These are phyloP conservation scores for Sporisorium scitamineum DNA, from an alignment of 1,284 basidiomycete species.

Conservation along the genomic window DNA sequence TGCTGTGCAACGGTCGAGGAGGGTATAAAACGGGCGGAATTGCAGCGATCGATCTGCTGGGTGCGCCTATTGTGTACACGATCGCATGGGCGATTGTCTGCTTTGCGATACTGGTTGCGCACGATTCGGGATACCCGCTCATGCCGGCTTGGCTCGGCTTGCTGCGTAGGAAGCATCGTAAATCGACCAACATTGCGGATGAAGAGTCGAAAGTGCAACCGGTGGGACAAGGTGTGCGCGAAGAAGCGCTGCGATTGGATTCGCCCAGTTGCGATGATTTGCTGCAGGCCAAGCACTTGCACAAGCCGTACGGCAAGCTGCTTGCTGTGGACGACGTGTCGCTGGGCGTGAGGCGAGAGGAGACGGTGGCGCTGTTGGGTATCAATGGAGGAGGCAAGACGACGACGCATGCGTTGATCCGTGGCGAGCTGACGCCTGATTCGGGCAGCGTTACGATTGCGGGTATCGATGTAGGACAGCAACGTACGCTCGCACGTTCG, in stretches of 20 bases:
- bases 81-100: constrained; percentile 75
- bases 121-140: constrained; percentile 73
- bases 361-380: constrained; percentile 80
- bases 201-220: constrained; percentile 25
- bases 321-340: constrained; percentile 80
- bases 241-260: constrained; percentile 74
- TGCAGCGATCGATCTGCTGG: constrained; percentile 74
- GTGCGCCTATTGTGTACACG: constrained; percentile 79
- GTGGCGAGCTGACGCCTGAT: constrained; percentile 36
- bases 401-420: constrained; percentile 70
- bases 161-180: constrained; percentile 5
- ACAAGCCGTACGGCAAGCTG: constrained; percentile 75
- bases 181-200: background rate
- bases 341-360: constrained; percentile 77
- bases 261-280: constrained; percentile 72
- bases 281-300: constrained; percentile 77
- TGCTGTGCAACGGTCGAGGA: constrained; percentile 77
- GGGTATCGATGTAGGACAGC: constrained; percentile 25
- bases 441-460: constrained; percentile 36
- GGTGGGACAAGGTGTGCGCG: constrained; percentile 72
- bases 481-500: constrained; percentile 35
- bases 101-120: constrained; percentile 75
- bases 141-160: constrained; percentile 18
- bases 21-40: constrained; percentile 71
- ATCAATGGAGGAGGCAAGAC: constrained; percentile 84